Percentiles rank a stretch among this genome's conserved stretches.
Evolutionary conservation across 176 grass and related monocot genomes (phyloP).

Genomic region (Carex cristatella): DNA sequence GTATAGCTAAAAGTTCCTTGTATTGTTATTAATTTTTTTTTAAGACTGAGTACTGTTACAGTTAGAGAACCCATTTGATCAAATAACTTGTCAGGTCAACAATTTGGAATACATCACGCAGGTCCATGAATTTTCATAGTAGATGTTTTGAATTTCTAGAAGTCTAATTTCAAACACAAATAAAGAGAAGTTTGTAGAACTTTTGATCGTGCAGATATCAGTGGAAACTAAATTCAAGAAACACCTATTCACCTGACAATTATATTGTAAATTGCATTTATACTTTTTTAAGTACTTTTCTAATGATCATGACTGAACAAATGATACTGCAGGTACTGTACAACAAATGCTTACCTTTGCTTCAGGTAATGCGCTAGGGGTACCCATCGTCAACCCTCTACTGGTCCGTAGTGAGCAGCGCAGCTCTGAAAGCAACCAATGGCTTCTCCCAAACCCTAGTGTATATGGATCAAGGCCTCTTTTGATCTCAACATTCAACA

Average conservation of each 20-base stretch:
- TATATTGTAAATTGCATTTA: background rate
- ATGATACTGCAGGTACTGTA: conserved; percentile 28
- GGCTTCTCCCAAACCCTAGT: conserved; percentile 57
- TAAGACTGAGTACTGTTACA: background rate
- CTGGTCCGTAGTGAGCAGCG: conserved; percentile 53
- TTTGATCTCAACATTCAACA: conserved; percentile 28
- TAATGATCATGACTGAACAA: background rate
- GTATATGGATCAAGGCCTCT: conserved; percentile 49
- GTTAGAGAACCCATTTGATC: background rate
- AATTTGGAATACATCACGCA: background rate
- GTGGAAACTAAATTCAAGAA: background rate
- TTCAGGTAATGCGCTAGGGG: conserved; percentile 51
- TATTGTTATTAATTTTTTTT: background rate
- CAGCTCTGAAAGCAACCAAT: conserved; percentile 81
- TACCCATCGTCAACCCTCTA: conserved; percentile 52
- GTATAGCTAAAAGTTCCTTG: background rate
- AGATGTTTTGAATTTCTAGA: background rate
- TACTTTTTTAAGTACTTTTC: background rate
- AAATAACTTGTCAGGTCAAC: background rate
- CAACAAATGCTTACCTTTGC: conserved; percentile 70
- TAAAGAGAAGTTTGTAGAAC: background rate
- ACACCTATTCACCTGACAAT: background rate
- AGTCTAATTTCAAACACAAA: background rate
- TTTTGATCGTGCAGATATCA: background rate
- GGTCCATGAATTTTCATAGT: background rate